Evolutionary conservation across 768 basidiomycete genomes (phyloP).

Genomic region (Strobilomyces echinocephalus): DNA sequence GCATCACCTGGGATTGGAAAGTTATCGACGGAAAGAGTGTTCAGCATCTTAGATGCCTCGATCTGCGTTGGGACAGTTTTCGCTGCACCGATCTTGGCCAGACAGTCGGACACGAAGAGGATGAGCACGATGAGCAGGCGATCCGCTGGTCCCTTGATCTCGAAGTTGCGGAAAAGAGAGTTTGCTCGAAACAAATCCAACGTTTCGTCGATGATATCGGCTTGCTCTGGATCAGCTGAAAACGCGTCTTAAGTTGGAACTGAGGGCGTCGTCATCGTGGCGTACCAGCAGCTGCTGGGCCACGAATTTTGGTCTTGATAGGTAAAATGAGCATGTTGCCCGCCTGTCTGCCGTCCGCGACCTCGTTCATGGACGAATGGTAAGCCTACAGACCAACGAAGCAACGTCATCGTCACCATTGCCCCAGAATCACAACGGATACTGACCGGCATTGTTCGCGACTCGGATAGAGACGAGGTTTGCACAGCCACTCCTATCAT

Average conservation of each 20-base stretch:
- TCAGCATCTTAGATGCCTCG: slow-evolving; percentile 83
- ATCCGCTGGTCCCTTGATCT: slow-evolving; percentile 98
- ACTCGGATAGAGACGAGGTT: slow-evolving; percentile 21
- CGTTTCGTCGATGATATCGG: slow-evolving; percentile 94
- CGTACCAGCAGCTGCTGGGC: slow-evolving; percentile 81
- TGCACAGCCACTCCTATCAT: slow-evolving; percentile 17
- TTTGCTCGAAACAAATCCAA: slow-evolving; percentile 97
- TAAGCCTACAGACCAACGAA: slow-evolving; percentile 63
- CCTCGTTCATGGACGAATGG: slow-evolving; percentile 90
- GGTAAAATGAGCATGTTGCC: slow-evolving; percentile 91
- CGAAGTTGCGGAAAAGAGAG: slow-evolving; percentile 98
- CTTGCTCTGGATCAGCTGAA: slow-evolving; percentile 69
- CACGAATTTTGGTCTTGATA: slow-evolving; percentile 86
- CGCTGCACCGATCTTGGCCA: slow-evolving; percentile 77
- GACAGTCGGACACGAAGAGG: slow-evolving; percentile 95
- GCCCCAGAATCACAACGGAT: not conserved
- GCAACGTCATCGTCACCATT: not conserved
- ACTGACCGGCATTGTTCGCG: slow-evolving; percentile 50
- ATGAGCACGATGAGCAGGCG: slow-evolving; percentile 95
- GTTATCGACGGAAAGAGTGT: slow-evolving; percentile 88
- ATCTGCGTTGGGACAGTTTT: slow-evolving; percentile 68
- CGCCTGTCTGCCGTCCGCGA: slow-evolving; percentile 71
- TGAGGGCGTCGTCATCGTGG: slow-evolving; percentile 7
- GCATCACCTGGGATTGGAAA: slow-evolving; percentile 96
- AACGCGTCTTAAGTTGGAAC: slow-evolving; percentile 9